Evolutionary conservation across 371 early-diverging fungal species (phyloP), one percentile per base, ranked within the genome.

Genomic region (Mucor irregularis): DNA sequence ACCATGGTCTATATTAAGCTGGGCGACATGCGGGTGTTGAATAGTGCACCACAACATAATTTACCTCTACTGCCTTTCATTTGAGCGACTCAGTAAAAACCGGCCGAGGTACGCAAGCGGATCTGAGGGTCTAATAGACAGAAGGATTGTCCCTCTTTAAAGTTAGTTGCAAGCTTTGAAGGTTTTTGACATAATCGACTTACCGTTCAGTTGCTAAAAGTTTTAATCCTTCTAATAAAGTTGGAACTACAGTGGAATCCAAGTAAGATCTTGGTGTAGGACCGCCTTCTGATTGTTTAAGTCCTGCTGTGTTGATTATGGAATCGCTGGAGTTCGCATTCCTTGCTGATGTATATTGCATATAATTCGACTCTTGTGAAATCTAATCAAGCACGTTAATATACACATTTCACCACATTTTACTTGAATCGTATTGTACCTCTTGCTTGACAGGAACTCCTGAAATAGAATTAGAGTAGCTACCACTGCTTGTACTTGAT

Each of bases 161-260:
- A n/a, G n/a, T 33, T 24, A 16, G 11, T 38, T 6, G 25, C 2
- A n/a, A 19, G 16, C 11, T 19, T n/a, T n/a, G n/a, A n/a, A n/a
- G n/a, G n/a, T n/a, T n/a, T n/a, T 40, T 29, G 11, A 9, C 3
- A 21, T 10, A 11, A 19, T n/a, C 5, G 8, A 31, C 35, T 52
- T 80, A 86, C 86, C 85, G 67, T 56, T 86, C 84, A 31, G 70
- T 68, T 16, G 76, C 81, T 6, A 85, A 56, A 31, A 73, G 63
- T 61, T 84, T 84, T 74, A 86, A 69, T n/a, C 87, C 87, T 49
- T 86, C 84, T 19, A 85, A 60, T n/a, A 86, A 58, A 2, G 79
- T 76, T 26, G 84, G 85, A 0, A 83, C 73, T 5, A 86, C 85
- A 5, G 83, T 77, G 2, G 75, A 68, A 54, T 86, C 87, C 4